Evolutionary conservation across 768 basidiomycete species (phyloP).

Genomic region (Daedaleopsis nitida): DNA sequence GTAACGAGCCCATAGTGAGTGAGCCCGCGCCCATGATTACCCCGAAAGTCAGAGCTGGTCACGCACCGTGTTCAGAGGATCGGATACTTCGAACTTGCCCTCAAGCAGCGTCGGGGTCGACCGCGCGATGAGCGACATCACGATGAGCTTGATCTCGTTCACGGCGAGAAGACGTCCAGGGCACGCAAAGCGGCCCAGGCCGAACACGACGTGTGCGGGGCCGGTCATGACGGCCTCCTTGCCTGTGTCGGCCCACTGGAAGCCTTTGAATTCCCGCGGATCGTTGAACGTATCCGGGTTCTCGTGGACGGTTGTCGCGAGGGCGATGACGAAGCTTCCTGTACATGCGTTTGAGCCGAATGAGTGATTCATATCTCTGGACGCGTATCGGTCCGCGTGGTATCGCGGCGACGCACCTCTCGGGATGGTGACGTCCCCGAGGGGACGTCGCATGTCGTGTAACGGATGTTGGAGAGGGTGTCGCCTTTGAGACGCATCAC

Average conservation of each 20-base stretch:
- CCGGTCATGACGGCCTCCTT: slow-evolving; percentile 34
- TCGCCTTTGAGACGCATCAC: slow-evolving; percentile 41
- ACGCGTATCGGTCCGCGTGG: too few relatives aligned
- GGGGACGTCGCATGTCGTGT: slow-evolving; percentile 31
- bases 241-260: slow-evolving; percentile 33
- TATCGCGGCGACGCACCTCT: slow-evolving; percentile 31
- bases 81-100: slow-evolving; percentile 33
- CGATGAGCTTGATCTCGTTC: slow-evolving; percentile 38
- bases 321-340: slow-evolving; percentile 33
- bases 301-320: slow-evolving; percentile 33
- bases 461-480: slow-evolving; percentile 32
- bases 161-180: slow-evolving; percentile 36
- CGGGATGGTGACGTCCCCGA: slow-evolving; percentile 33
- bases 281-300: slow-evolving; percentile 29
- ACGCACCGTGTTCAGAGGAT: slow-evolving; percentile 34
- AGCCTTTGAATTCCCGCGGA: slow-evolving; percentile 31
- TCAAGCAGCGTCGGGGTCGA: slow-evolving; percentile 34
- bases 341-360: too few relatives aligned
- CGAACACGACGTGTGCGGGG: slow-evolving; percentile 35
- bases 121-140: slow-evolving; percentile 32
- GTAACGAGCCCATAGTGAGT: too few relatives aligned
- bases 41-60: not conserved
- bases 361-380: too few relatives aligned
- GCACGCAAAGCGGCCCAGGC: slow-evolving; percentile 37
- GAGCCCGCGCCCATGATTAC: too few relatives aligned